These are phyloP conservation scores for Russula ochroleuca DNA, from an alignment of 768 basidiomycete genomes.

Conservation along the genomic window DNA sequence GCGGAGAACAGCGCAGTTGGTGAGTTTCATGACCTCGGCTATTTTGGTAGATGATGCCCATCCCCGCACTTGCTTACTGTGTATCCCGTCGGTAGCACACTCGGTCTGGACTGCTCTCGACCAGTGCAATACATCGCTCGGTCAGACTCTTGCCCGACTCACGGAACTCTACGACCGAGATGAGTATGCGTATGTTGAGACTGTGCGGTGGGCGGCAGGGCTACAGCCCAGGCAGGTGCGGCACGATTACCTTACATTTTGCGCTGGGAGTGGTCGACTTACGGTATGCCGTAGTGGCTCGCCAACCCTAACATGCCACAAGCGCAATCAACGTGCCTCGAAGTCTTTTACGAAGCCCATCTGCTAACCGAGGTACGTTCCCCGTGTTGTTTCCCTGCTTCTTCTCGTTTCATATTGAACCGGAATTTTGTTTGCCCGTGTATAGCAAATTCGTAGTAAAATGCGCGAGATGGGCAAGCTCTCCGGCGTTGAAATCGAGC, in stretches of 20 bases:
- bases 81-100: conserved; percentile 43
- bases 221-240: conserved; percentile 55
- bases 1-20: conserved; percentile 58
- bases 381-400: conserved; percentile 5
- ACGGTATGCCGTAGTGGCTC: conserved; percentile 44
- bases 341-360: conserved; percentile 56
- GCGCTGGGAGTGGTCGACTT: not conserved
- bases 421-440: not conserved
- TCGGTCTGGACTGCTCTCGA: conserved; percentile 63
- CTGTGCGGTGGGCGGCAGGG: conserved; percentile 59
- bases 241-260: not conserved
- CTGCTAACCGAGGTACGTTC: conserved; percentile 52
- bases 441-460: conserved; percentile 66
- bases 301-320: conserved; percentile 49
- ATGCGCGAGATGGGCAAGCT: conserved; percentile 83
- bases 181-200: conserved; percentile 47
- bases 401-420: not conserved
- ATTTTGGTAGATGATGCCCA: not conserved
- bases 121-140: conserved; percentile 56
- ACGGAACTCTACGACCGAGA: conserved; percentile 48
- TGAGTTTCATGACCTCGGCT: conserved; percentile 31
- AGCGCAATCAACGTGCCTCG: conserved; percentile 44
- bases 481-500: conserved; percentile 85
- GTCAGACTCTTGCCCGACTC: conserved; percentile 48
- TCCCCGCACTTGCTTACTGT: not conserved